Percentiles rank a stretch among this genome's conserved stretches.
These are phyloP conservation scores for Tripidium arundinaceum DNA, from an alignment of 202 grass and related monocot species.

Conservation along the genomic window DNA sequence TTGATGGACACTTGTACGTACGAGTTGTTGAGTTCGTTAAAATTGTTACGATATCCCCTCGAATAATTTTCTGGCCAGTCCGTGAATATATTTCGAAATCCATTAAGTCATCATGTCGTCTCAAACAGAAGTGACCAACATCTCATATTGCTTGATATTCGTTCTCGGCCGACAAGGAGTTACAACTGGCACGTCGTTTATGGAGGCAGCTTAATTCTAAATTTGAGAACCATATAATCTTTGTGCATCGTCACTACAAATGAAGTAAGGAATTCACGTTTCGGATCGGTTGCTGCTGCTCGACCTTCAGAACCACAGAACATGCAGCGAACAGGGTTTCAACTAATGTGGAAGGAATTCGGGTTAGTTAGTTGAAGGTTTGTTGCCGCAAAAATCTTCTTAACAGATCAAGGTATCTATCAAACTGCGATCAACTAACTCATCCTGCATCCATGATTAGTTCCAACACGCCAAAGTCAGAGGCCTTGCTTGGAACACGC, in stretches of 20 bases:
- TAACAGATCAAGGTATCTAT: background rate
- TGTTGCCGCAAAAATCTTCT: background rate
- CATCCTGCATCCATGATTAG: background rate
- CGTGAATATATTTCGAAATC: background rate
- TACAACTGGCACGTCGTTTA: no score
- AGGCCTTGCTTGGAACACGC: background rate
- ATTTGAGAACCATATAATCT: background rate
- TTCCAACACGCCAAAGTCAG: background rate
- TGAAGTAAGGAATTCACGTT: background rate
- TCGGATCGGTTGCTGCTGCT: background rate
- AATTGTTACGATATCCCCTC: background rate
- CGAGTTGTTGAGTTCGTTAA: background rate
- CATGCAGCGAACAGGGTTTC: constrained; percentile 20
- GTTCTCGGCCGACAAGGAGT: no score
- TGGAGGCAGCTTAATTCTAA: no score
- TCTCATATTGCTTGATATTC: background rate
- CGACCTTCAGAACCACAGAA: constrained; percentile 2
- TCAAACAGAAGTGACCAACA: background rate
- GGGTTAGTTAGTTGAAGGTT: background rate
- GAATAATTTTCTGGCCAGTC: background rate
- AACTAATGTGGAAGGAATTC: background rate
- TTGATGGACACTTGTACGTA: background rate
- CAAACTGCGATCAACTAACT: background rate
- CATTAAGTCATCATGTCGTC: background rate
- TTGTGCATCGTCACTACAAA: background rate